These are phyloP conservation scores for Solanum paucissectum DNA, from an alignment of 257 asterid species.

Conservation along the genomic window DNA sequence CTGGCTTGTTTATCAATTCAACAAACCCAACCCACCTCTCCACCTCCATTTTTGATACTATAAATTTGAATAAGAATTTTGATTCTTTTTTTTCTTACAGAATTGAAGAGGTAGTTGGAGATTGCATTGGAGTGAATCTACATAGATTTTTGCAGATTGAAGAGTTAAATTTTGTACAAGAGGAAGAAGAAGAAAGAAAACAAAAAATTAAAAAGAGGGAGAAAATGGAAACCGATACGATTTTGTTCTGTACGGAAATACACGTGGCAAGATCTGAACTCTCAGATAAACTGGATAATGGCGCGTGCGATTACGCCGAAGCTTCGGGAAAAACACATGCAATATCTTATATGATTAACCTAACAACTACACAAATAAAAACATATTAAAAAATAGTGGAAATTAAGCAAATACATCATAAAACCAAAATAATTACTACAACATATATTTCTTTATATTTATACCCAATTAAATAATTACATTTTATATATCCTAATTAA, in stretches of 20 bases:
- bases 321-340: no score
- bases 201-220: not conserved
- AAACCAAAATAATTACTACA: no score
- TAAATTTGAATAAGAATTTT: not conserved
- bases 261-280: not conserved
- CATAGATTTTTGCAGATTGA: not conserved
- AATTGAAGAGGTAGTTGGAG: not conserved
- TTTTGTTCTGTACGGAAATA: not conserved
- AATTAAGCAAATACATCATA: no score
- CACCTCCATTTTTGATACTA: constrained; percentile 29
- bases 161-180: not conserved
- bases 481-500: no score
- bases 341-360: no score
- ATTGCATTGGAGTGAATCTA: not conserved
- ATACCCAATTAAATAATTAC: no score
- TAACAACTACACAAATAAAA: no score
- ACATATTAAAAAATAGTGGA: no score
- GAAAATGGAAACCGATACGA: not conserved
- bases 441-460: no score
- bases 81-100: not conserved
- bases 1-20: constrained; percentile 45
- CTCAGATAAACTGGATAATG: not conserved
- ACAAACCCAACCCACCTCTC: constrained; percentile 33
- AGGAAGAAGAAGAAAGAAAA: not conserved
- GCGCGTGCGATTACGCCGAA: not conserved